phyloP scores from a whole-genome alignment of 371 early-diverging fungal genomes.

The Apophysomyces variabilis region DNA sequence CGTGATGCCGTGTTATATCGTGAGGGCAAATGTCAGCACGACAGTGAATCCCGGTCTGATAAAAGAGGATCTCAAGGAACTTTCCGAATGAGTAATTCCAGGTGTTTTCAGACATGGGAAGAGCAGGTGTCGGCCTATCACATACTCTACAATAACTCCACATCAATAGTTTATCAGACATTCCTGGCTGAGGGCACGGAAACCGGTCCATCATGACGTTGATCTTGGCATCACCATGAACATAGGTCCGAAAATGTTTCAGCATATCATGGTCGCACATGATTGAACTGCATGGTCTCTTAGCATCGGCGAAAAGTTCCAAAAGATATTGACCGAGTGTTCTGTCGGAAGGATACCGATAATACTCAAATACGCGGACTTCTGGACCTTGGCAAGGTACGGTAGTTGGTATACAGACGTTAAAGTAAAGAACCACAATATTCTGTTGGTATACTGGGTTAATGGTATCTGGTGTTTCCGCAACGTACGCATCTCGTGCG shows the following conservation, averaged over 20 bases:
- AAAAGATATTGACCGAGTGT: conserved; percentile 91
- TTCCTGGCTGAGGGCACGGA: conserved; percentile 67
- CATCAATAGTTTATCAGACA: conserved; percentile 86
- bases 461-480: conserved; percentile 62
- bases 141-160: conserved; percentile 90
- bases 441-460: conserved; percentile 78
- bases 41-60: conserved; percentile 71
- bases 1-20: conserved; percentile 80
- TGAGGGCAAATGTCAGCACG: conserved; percentile 86
- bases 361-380: conserved; percentile 83
- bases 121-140: conserved; percentile 68
- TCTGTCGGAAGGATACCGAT: conserved; percentile 76
- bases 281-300: conserved; percentile 68
- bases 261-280: conserved; percentile 78
- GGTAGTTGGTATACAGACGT: conserved; percentile 66
- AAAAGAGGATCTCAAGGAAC: conserved; percentile 90
- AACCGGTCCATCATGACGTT: conserved; percentile 79
- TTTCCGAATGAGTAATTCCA: conserved; percentile 97
- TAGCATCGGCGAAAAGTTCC: conserved; percentile 76
- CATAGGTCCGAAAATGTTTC: conserved; percentile 86
- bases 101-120: conserved; percentile 87
- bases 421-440: conserved; percentile 77
- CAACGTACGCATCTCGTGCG: conserved; percentile 60
- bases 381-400: conserved; percentile 83
- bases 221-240: conserved; percentile 82